These are phyloP conservation scores for Sphaerostilbella broomeana DNA, from an alignment of 2,329 filamentous ascomycete species.

Conservation along the genomic window DNA sequence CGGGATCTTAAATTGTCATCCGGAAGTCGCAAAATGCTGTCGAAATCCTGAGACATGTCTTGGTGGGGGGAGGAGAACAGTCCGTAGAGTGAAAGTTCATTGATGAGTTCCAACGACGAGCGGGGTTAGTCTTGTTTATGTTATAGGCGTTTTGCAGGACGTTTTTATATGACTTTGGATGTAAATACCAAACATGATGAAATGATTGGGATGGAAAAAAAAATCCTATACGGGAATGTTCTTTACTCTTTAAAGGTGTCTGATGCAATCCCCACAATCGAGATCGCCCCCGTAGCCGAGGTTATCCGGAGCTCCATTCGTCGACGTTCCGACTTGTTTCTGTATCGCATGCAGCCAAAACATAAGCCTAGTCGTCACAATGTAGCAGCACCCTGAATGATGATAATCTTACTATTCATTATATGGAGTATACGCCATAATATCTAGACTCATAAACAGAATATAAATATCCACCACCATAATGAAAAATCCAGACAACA, in stretches of 20 bases:
- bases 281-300: slow-evolving; percentile 12
- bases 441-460: too few species aligned
- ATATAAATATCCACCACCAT: too few species aligned
- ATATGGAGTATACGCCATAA: too few species aligned
- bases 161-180: slow-evolving; percentile 2
- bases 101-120: slow-evolving; percentile 7
- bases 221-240: background rate
- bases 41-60: too few species aligned
- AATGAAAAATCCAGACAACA: too few species aligned
- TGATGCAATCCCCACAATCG: slow-evolving; percentile 12
- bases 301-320: slow-evolving; percentile 9
- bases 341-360: background rate
- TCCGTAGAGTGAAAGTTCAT: background rate
- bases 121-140: slow-evolving; percentile 3
- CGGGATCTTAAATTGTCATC: too few species aligned
- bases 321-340: background rate
- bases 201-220: slow-evolving; percentile 6
- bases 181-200: slow-evolving; percentile 11
- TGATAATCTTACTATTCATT: too few species aligned
- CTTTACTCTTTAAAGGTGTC: slow-evolving; percentile 7
- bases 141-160: slow-evolving; percentile 10
- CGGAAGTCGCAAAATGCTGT: too few species aligned
- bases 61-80: too few species aligned
- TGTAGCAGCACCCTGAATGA: too few species aligned
- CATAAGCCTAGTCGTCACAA: too few species aligned